Evolutionary conservation across 108 stramenopile species (phyloP).

Genomic region (Epipyxis sp.): DNA sequence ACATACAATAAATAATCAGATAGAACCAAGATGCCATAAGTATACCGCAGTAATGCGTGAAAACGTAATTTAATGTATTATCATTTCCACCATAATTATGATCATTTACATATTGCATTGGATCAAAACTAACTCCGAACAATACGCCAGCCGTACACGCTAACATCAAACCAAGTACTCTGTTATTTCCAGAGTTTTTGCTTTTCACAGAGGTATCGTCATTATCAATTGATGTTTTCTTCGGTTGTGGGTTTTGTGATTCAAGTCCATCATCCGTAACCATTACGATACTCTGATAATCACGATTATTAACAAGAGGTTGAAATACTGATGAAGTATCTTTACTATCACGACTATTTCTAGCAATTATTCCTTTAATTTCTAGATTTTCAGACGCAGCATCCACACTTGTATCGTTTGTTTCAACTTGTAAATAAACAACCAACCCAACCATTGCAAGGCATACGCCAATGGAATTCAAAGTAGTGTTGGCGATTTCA

Average conservation of each 20-base stretch:
- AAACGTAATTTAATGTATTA: constrained; percentile 34
- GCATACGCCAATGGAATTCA: constrained; percentile 37
- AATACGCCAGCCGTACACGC: constrained; percentile 37
- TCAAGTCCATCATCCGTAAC: not conserved
- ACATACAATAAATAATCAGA: constrained; percentile 28
- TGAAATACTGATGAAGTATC: constrained; percentile 3
- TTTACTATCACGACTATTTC: not conserved
- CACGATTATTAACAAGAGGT: not conserved
- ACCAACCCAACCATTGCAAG: constrained; percentile 32
- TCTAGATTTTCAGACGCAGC: not conserved
- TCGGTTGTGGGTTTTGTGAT: not conserved
- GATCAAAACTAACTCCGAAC: constrained; percentile 42
- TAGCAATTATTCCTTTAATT: not conserved
- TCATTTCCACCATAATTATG: constrained; percentile 13
- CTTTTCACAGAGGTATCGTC: not conserved
- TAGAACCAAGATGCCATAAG: constrained; percentile 33
- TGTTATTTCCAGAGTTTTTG: no score
- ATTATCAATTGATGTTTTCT: not conserved
- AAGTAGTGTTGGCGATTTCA: constrained; percentile 23
- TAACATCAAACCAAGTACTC: constrained; percentile 16
- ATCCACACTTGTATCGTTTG: constrained; percentile 19
- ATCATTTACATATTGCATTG: constrained; percentile 43
- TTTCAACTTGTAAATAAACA: not conserved
- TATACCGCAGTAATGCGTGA: constrained; percentile 41
- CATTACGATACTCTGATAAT: not conserved